Evolutionary conservation across 768 basidiomycete genomes (phyloP), one percentile per base, ranked within the genome.

Genomic region (Galerina sulciceps): DNA sequence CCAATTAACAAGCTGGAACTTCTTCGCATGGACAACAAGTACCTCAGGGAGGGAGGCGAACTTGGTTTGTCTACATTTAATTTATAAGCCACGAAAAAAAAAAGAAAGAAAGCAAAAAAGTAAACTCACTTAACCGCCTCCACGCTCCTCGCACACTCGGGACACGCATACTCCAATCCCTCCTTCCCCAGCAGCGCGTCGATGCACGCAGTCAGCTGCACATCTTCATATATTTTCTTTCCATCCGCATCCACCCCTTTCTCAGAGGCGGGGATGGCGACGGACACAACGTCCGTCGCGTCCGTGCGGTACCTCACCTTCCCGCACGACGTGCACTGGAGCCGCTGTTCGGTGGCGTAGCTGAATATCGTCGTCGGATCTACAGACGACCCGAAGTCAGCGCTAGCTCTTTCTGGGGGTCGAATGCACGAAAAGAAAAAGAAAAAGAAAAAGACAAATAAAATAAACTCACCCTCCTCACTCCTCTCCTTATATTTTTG

Each of bases 1-100:
- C 97, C 97, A 99, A 64, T 94, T 94, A 41, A 94, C 89, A 4
- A 96, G 83, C 72, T 95, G 92, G 78, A 97, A 98, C 66, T 96
- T 96, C 69, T 91, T 93, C 42, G 94, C 89, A 62, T 97, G 96
- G 1, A 99, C 73, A 8, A 96, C 87, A 0, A 99, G 81, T 1
- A 94, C 85, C 10, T 94, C 83, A 0, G 97, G 97, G 80, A 96
- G 93, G 1, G 91, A 90, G 0, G 91, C 84, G 65, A 99, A 91
- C 31, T 82, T 84, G 14, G 84, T 81, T 59, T 86, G 87, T 71
- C 93, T 94, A 64, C 15, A 22, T 45, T 9, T n/a, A 10, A 42
- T 66, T 44, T 5, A 17, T 20, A 9, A 1, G 13, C 10, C 13
- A 49, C 10, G 1, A 40, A 4, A 48, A 37, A 48, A 6, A 57